Conservation (phyloP, 805 yeast species). For the Helenozyma rhizophorensis region DNA sequence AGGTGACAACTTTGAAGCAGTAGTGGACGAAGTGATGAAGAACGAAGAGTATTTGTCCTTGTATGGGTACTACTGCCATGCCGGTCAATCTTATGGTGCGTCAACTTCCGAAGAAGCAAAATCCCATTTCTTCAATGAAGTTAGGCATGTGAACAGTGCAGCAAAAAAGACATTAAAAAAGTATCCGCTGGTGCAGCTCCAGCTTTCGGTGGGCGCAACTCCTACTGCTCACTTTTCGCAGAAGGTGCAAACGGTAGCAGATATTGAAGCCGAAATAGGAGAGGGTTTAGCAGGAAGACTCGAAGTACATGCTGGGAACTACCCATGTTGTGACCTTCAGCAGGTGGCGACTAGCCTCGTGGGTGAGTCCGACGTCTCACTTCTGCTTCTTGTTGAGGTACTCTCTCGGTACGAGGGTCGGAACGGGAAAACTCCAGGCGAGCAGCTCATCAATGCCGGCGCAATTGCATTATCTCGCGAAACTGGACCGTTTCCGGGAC, state of each 20-base stretch:
- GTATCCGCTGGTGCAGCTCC: conserved; percentile 36
- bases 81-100: conserved; percentile 68
- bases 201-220: conserved; percentile 74
- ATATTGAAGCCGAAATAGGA: conserved; percentile 15
- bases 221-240: conserved; percentile 69
- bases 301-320: conserved; percentile 82
- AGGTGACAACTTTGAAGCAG: conserved; percentile 29
- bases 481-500: conserved; percentile 55
- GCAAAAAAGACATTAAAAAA: conserved; percentile 32
- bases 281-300: conserved; percentile 36
- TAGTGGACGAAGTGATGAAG: conserved; percentile 29
- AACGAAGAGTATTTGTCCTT: conserved; percentile 35
- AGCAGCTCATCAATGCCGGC: conserved; percentile 66
- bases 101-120: conserved; percentile 44
- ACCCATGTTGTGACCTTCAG: conserved; percentile 68
- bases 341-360: conserved; percentile 66
- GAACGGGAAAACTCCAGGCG: conserved; percentile 50
- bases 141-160: conserved; percentile 53
- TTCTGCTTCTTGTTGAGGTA: conserved; percentile 26
- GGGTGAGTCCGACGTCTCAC: conserved; percentile 12
- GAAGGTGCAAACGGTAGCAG: conserved; percentile 15
- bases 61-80: conserved; percentile 74
- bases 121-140: conserved; percentile 48
- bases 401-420: conserved; percentile 52
- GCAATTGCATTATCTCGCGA: conserved; percentile 68